Evolutionary conservation across 1,284 basidiomycete genomes (phyloP), one percentile per base, ranked within the genome.

Genomic region (Fomitopsis betulina): DNA sequence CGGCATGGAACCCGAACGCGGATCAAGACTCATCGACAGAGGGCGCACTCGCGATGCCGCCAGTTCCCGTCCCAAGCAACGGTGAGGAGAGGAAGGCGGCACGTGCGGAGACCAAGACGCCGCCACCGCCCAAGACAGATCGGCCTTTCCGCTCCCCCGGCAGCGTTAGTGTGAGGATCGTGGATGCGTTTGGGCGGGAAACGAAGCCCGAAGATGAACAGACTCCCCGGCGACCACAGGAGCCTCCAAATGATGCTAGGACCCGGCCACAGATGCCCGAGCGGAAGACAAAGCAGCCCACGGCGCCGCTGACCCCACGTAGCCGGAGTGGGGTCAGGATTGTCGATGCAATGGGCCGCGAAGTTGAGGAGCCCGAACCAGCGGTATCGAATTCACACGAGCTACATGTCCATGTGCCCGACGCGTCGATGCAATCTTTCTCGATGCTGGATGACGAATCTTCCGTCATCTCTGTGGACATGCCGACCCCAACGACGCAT

Each of bases 331-430:
- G 70, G 23, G 75, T 88, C 40, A 80, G 84, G 43, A 73, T 89
- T 45, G 79, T 88, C 35, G 87, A 91, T 66, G 84, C 84, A 1
- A 84, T 87, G 81, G 87, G 86, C 10, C 78, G 75, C 57, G 82
- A 83, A 62, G 75, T 88, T 30, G 75, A 79, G 53, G 75, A 80
- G 19, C 32, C 59, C 32, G 32, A 7, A 19, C 49, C 30, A 32
- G 49, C 15, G n/a, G 33, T 32, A n/a, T 51, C 49, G 25, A 27
- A 21, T 25, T 51, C 49, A 17, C 49, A 19, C 9, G 33, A 35
- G n/a, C 32, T 35, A 32, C 1, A 51, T 6, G 9, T 6, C 19
- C 30, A 35, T 30, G 30, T n/a, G 32, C 23, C 49, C 10, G 49
- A 51, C 8, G 49, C 32, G 49, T 33, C 49, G 49, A 13, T 32